phyloP scores from a whole-genome alignment of 768 basidiomycete species.

The Tephrocybe sp. region DNA sequence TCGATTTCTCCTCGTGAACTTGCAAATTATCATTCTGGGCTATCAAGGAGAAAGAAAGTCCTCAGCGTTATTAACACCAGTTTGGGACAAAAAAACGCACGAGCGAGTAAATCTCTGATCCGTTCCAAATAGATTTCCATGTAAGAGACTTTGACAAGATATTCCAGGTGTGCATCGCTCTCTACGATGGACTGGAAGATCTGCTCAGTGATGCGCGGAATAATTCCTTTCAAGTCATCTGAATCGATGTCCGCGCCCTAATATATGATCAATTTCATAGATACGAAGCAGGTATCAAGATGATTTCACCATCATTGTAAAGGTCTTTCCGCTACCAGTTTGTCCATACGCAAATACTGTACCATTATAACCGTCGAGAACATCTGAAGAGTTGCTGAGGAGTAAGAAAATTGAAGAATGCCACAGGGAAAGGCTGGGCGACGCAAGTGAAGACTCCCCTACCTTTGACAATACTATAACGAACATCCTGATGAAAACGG shows the following conservation, averaged over 20 bases:
- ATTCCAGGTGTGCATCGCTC: constrained; percentile 93
- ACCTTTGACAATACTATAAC: constrained; percentile 85
- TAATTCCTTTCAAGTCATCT: constrained; percentile 91
- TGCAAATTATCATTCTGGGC: constrained; percentile 98
- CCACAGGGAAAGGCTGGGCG: neutral
- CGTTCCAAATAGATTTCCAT: constrained; percentile 99
- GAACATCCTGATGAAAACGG: constrained; percentile 20
- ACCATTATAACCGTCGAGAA: constrained; percentile 97
- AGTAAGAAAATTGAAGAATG: constrained; percentile 1
- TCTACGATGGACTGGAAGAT: constrained; percentile 98
- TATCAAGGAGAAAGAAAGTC: constrained; percentile 21
- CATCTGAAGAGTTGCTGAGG: constrained; percentile 56
- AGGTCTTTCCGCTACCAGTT: constrained; percentile 88
- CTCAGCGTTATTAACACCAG: neutral
- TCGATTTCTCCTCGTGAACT: constrained; percentile 96
- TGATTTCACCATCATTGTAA: constrained; percentile 92
- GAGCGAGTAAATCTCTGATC: constrained; percentile 91
- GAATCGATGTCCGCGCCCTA: constrained; percentile 98
- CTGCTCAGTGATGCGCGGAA: constrained; percentile 97
- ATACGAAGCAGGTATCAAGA: constrained; percentile 11
- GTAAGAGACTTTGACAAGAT: constrained; percentile 98
- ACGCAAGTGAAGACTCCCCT: constrained; percentile 10
- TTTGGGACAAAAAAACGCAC: constrained; percentile 47
- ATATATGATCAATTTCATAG: constrained; percentile 11
- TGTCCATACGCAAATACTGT: constrained; percentile 90